Base-by-base conservation (phyloP, 108 stramenopile species). In the Parietichytrium sp. region DNA sequence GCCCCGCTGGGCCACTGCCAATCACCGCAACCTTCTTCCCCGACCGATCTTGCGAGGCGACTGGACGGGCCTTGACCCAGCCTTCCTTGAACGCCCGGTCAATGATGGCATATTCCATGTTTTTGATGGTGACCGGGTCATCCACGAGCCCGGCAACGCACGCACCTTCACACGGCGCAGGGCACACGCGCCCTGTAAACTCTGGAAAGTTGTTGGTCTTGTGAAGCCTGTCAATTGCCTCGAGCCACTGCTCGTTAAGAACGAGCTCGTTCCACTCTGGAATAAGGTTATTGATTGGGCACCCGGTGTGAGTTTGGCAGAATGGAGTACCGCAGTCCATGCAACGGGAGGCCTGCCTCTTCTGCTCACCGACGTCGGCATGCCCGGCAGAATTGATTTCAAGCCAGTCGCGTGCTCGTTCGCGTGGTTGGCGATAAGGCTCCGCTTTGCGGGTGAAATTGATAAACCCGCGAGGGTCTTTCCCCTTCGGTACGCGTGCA, bases 141-240 rank as follows among this genome's bases (percentile, higher is more conserved):
- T 97, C 96, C 16, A 97, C 88, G 47, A 97, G 87, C 31, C 96
- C 96, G 52, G 96, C 96, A 6, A 97, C 96, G 82, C 96, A 97
- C 18, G 94, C 94, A 33, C 96, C 96, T 86, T 97, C 97, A 81
- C 97, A 97, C 10, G 95, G 97, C 48, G 96, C 96, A 29, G 96
- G 96, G 87, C 96, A 97, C 2, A 97, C 96, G 47, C 95, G 88
- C 54, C 96, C 96, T 3, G 96, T 97, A 82, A 97, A 97, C 87
- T 97, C 96, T n/a, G 96, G 96, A 88, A 97, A 97, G 91, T 97
- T 97, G 88, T 97, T 97, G 72, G 96, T 97, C 84, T 92, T 91
- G 84, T 95, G 94, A 79, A 97, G 89, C 31, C 93, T 89, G 20
- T 95, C 93, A 82, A 96, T 95, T 79, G 95, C 95, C 54, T 96